phyloP scores from a whole-genome alignment of 176 grass and related monocot species.

The Secale cereale region DNA sequence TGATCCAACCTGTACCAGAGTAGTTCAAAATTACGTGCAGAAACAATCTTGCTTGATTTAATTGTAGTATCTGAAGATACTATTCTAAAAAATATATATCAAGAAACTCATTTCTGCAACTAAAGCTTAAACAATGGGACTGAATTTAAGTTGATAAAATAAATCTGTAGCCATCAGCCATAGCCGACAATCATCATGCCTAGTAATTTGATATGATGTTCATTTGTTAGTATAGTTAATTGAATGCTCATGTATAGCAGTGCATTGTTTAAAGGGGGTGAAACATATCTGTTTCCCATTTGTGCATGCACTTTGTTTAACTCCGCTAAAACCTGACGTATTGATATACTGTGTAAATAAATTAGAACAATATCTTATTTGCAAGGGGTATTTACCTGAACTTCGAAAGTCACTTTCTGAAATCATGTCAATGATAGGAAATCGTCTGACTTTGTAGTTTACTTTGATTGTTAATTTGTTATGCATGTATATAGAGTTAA shows the following conservation, averaged over 20 bases:
- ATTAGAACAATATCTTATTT: neutral
- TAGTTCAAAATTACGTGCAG: constrained; percentile 1
- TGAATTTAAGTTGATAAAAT: constrained; percentile 9
- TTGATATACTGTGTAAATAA: neutral
- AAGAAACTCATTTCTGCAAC: constrained; percentile 9
- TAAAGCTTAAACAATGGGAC: neutral
- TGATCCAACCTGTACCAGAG: neutral
- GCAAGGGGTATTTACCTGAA: constrained; percentile 4
- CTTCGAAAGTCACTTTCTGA: neutral
- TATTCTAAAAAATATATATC: neutral
- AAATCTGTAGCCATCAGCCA: neutral
- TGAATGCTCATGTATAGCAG: neutral
- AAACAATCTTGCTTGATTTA: neutral
- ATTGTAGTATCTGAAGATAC: neutral
- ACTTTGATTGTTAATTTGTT: constrained; percentile 7
- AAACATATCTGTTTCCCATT: neutral
- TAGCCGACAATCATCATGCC: neutral
- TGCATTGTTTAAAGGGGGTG: neutral
- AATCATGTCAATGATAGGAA: constrained; percentile 3
- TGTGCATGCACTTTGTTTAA: neutral
- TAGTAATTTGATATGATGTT: constrained; percentile 3
- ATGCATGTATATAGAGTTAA: neutral
- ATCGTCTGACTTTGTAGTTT: neutral
- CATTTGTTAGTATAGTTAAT: neutral
- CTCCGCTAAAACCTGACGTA: neutral